phyloP scores from a whole-genome alignment of 176 grass and related monocot species.

The Saccharum spontaneum region DNA sequence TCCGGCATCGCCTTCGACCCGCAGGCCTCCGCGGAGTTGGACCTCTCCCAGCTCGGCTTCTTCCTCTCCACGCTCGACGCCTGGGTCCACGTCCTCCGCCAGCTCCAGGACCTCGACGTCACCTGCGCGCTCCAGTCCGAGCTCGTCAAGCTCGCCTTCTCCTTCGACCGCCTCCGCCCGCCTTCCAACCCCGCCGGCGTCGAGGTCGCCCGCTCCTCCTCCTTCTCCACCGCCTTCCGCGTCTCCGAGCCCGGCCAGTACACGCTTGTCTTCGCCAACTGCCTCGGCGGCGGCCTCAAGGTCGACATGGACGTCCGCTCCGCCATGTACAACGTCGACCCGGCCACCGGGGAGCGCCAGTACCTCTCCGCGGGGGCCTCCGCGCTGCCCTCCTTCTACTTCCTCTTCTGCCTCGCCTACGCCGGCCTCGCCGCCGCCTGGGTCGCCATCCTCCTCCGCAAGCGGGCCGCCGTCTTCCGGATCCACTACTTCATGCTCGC shows the following conservation, averaged over 20 bases:
- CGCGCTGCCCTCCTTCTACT: conserved; percentile 73
- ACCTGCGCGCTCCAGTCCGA: conserved; percentile 92
- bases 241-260: conserved; percentile 75
- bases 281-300: conserved; percentile 53
- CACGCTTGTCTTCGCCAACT: conserved; percentile 96
- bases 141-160: conserved; percentile 74
- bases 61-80: conserved; percentile 95
- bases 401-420: conserved; percentile 73
- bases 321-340: conserved; percentile 92
- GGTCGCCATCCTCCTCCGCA: conserved; percentile 71
- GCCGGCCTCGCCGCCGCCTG: conserved; percentile 62
- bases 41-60: conserved; percentile 88
- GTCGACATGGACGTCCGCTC: conserved; percentile 88
- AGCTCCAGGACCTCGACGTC: conserved; percentile 81
- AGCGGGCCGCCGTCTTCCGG: conserved; percentile 75
- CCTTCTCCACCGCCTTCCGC: conserved; percentile 47
- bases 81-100: conserved; percentile 87
- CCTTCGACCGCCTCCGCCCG: conserved; percentile 72
- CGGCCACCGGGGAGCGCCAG: conserved; percentile 38
- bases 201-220: conserved; percentile 65
- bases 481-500: conserved; percentile 99
- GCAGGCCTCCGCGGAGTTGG: conserved; percentile 47
- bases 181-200: conserved; percentile 72
- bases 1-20: conserved; percentile 67
- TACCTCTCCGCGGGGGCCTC: conserved; percentile 90